Percentiles rank a stretch among this genome's conserved stretches.
These are phyloP conservation scores for Neospora caninum DNA, from an alignment of 169 alveolate genomes.

Conservation along the genomic window DNA sequence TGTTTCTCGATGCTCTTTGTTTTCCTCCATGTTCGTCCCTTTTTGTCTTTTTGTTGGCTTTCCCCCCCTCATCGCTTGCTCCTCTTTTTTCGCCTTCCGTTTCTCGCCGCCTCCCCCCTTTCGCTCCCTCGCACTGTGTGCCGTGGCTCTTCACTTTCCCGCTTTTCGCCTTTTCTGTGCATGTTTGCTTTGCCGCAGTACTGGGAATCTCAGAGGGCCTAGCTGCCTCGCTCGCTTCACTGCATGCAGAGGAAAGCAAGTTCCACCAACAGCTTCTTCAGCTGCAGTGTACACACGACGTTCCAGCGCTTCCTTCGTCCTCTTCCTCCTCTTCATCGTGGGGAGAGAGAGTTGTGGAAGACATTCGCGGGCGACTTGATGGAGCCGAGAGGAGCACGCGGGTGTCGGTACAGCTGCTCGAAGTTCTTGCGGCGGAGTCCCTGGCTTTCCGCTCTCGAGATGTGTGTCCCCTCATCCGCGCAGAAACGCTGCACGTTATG, in stretches of 20 bases:
- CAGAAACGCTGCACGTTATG: neutral
- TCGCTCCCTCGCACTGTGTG: no score
- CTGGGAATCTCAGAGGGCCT: neutral
- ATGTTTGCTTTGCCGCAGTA: neutral
- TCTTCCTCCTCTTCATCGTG: neutral
- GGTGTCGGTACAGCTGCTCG: neutral
- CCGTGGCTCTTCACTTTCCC: no score
- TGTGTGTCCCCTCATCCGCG: neutral
- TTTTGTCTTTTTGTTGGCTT: no score
- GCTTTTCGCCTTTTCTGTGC: no score
- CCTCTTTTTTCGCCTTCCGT: no score
- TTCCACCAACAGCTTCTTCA: neutral
- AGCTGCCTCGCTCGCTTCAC: neutral
- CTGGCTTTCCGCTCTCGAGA: neutral
- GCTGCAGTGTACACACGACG: neutral
- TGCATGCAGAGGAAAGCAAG: neutral
- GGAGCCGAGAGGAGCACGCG: neutral
- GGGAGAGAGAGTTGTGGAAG: neutral
- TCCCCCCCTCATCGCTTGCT: no score
- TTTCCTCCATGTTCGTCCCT: no score
- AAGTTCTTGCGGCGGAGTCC: neutral
- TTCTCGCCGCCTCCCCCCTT: no score
- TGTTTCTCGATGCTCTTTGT: no score
- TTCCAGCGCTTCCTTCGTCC: neutral
- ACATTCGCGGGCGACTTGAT: neutral